These are phyloP conservation scores for Pogostemon cablin DNA, from an alignment of 257 asterid genomes.

Conservation along the genomic window DNA sequence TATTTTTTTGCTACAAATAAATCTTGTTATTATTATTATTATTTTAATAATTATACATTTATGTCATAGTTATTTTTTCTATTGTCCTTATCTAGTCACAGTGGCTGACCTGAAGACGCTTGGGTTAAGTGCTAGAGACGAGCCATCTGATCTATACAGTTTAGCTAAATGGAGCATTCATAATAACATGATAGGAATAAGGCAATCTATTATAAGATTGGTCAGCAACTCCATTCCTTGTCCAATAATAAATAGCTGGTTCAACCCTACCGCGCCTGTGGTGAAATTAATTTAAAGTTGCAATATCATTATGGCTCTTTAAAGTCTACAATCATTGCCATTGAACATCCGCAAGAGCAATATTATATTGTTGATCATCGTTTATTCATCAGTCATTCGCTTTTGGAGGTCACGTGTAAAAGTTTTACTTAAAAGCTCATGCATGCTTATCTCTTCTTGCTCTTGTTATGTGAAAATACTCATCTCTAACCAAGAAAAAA, in stretches of 20 bases:
- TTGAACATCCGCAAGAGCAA: conserved; percentile 26
- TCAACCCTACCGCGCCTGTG: conserved; percentile 22
- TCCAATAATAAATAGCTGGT: conserved; percentile 2
- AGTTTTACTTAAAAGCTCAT: conserved; percentile 14
- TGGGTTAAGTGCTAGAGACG: conserved; percentile 91
- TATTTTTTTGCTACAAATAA: too few species aligned
- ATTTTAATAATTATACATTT: too few species aligned
- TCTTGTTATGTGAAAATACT: too few species aligned
- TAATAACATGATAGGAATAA: conserved; percentile 93
- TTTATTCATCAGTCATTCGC: neutral
- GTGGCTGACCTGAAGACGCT: conserved; percentile 96
- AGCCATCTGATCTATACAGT: conserved; percentile 90
- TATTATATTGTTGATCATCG: conserved; percentile 1
- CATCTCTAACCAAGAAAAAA: neutral
- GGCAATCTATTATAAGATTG: conserved; percentile 95
- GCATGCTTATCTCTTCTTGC: conserved; percentile 1
- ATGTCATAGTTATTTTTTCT: neutral
- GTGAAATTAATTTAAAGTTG: conserved; percentile 8
- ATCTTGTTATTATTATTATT: too few species aligned
- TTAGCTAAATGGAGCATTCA: conserved; percentile 98
- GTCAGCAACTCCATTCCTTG: conserved; percentile 30
- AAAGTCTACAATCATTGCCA: conserved; percentile 9
- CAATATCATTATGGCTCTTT: conserved; percentile 10
- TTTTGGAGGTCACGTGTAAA: conserved; percentile 2
- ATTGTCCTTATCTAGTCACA: conserved; percentile 37